These are phyloP conservation scores for Rhododendron simsii DNA, from an alignment of 148 eudicot genomes.

Conservation along the genomic window DNA sequence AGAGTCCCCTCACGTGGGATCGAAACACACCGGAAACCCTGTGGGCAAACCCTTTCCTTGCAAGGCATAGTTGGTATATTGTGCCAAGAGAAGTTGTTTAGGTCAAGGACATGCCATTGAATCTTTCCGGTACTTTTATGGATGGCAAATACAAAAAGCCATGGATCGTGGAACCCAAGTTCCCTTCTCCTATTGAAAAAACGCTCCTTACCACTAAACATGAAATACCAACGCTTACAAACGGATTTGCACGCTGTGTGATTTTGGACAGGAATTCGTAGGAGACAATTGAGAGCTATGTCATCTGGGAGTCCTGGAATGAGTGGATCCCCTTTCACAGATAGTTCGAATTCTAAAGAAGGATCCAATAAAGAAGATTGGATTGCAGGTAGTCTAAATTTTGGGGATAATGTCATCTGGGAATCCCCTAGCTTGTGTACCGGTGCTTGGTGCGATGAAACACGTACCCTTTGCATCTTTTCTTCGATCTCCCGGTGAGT, in stretches of 20 bases:
- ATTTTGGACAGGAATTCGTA: conserved; percentile 60
- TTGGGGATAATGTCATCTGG: conserved; percentile 72
- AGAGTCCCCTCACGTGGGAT: conserved; percentile 60
- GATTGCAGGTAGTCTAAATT: conserved; percentile 49
- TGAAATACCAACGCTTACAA: conserved; percentile 67
- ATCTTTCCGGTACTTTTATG: conserved; percentile 78
- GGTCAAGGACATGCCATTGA: conserved; percentile 78
- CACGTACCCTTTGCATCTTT: conserved; percentile 68
- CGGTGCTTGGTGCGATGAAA: conserved; percentile 63
- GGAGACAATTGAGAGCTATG: conserved; percentile 76
- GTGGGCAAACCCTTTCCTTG: conserved; percentile 67
- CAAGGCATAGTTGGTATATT: conserved; percentile 84
- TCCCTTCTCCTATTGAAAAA: conserved; percentile 72
- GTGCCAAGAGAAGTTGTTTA: conserved; percentile 67
- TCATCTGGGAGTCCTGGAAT: conserved; percentile 92
- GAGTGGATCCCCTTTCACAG: conserved; percentile 50
- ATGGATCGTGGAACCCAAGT: conserved; percentile 66
- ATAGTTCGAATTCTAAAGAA: conserved; percentile 50
- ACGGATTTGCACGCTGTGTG: conserved; percentile 56
- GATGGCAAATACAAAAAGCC: conserved; percentile 69
- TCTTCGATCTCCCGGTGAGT: not conserved
- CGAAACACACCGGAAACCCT: conserved; percentile 71
- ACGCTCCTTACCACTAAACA: conserved; percentile 57
- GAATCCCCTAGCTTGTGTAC: conserved; percentile 77
- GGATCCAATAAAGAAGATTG: conserved; percentile 45